Conservation (phyloP, 129 eudicot species). For the Gnaphalium uliginosum region DNA sequence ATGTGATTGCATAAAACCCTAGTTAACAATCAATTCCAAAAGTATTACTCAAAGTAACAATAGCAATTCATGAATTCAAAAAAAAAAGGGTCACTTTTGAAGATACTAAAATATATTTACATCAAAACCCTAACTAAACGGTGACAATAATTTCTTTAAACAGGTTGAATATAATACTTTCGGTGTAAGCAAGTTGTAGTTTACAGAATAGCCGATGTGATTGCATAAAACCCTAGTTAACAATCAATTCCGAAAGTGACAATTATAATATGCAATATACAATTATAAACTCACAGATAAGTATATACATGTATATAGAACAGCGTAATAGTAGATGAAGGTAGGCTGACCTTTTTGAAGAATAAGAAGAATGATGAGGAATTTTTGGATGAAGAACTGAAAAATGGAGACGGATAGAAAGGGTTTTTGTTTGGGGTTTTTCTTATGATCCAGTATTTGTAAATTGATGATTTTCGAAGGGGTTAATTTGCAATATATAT, state of each 20-base stretch:
- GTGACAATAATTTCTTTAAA: background rate
- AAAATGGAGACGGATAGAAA: background rate
- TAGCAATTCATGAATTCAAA: too few species aligned
- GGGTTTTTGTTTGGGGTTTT: conserved; percentile 3
- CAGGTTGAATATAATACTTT: background rate
- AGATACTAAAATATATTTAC: background rate
- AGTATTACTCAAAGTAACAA: too few species aligned
- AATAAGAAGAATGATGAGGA: background rate
- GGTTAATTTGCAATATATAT: background rate
- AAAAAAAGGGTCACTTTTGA: too few species aligned
- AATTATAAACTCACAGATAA: background rate
- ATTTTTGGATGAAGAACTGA: too few species aligned
- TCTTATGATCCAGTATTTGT: background rate
- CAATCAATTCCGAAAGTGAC: background rate
- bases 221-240: background rate
- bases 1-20: background rate
- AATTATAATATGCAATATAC: background rate
- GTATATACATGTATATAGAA: background rate
- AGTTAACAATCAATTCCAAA: too few species aligned
- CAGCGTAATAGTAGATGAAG: background rate
- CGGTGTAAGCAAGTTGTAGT: background rate
- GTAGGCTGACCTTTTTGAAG: background rate
- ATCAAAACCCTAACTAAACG: background rate
- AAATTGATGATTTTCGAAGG: background rate
- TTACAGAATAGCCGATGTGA: background rate